phyloP scores from a whole-genome alignment of 2,329 filamentous ascomycete species.

The Lecanicillium sp. region DNA sequence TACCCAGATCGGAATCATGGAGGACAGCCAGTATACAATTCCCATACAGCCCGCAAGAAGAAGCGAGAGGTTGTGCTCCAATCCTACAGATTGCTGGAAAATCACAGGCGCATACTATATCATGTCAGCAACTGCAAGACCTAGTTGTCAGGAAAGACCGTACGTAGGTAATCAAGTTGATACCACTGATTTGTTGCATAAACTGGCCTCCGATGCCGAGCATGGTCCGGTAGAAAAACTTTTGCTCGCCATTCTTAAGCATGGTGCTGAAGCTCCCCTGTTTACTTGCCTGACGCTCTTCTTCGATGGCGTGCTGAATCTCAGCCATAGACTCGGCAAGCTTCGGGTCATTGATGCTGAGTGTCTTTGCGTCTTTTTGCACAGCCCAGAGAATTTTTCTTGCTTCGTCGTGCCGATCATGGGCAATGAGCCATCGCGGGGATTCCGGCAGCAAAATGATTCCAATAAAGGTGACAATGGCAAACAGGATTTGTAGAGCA shows the following conservation, averaged over 20 bases:
- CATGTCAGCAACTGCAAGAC: too few relatives aligned
- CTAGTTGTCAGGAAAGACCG: too few relatives aligned
- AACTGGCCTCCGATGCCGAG: conserved; percentile 35
- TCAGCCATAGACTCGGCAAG: conserved; percentile 16
- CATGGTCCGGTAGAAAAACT: conserved; percentile 29
- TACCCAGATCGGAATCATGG: conserved; percentile 24
- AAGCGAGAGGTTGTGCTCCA: conserved; percentile 34
- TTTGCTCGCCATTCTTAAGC: conserved; percentile 32
- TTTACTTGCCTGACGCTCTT: conserved; percentile 28
- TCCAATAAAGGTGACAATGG: conserved; percentile 23
- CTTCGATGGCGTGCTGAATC: conserved; percentile 30
- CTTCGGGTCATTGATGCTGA: conserved; percentile 18
- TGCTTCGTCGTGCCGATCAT: conserved; percentile 33
- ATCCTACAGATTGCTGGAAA: conserved; percentile 34
- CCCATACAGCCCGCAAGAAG: conserved; percentile 45
- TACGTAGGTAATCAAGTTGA: conserved; percentile 25
- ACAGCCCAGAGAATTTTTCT: conserved; percentile 24
- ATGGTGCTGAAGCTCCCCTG: conserved; percentile 24
- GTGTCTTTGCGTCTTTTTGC: conserved; percentile 16
- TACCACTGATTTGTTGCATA: conserved; percentile 30
- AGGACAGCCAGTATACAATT: conserved; percentile 23
- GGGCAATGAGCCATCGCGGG: conserved; percentile 30
- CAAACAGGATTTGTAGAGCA: conserved; percentile 34
- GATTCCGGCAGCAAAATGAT: conserved; percentile 34
- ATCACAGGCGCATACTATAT: conserved; percentile 29